Conservation (phyloP, 192 early-diverging fungal species). For the Jimgerdemannia flammicorona region DNA sequence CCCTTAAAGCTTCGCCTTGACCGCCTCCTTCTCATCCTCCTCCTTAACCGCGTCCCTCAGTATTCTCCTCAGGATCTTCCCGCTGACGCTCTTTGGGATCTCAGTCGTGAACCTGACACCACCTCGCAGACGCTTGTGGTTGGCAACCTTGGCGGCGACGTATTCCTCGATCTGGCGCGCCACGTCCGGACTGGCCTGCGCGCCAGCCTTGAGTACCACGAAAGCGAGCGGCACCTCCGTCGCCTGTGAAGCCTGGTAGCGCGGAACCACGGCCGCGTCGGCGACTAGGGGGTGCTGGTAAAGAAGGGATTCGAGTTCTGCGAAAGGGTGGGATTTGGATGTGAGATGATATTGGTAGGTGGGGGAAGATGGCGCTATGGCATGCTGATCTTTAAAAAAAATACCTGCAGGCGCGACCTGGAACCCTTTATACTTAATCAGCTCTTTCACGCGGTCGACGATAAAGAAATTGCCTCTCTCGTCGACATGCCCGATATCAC, state of each 20-base stretch:
- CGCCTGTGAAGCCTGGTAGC: conserved; percentile 50
- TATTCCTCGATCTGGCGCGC: conserved; percentile 46
- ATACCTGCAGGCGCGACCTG: conserved; percentile 42
- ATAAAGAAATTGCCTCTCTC: too few species aligned
- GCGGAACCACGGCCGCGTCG: conserved; percentile 64
- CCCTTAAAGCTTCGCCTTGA: not conserved
- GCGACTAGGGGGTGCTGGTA: conserved; percentile 63
- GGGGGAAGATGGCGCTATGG: too few species aligned
- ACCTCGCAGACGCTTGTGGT: conserved; percentile 75
- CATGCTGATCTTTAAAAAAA: too few species aligned
- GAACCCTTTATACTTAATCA: conserved; percentile 73
- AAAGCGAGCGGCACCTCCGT: conserved; percentile 77
- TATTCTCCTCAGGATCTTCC: conserved; percentile 75
- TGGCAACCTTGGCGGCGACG: conserved; percentile 53
- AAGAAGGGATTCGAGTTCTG: conserved; percentile 69
- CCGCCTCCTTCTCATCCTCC: not conserved
- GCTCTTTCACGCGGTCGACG: conserved; percentile 54
- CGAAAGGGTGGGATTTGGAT: conserved; percentile 41
- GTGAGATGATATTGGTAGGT: too few species aligned
- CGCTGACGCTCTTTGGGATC: conserved; percentile 74
- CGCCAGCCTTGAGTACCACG: conserved; percentile 45
- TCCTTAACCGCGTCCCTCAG: conserved; percentile 32
- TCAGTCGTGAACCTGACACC: conserved; percentile 69
- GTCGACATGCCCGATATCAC: too few species aligned
- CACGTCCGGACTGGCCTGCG: conserved; percentile 10